Base-by-base conservation (phyloP, 2,329 filamentous ascomycete species). In the Aciculosporium take region DNA sequence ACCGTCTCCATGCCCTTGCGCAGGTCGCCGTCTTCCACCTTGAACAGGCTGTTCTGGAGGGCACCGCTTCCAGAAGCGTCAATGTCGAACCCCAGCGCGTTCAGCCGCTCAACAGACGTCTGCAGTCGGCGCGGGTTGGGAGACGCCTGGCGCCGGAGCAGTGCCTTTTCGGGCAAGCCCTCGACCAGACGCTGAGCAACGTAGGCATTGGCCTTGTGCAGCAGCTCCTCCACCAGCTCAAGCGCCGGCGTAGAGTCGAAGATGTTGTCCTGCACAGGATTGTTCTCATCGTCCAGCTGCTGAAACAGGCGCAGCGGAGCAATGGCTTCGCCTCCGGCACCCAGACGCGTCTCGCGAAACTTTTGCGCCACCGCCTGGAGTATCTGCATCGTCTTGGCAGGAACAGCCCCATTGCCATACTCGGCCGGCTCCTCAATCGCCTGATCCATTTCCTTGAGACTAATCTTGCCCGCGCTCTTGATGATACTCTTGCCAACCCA, bases 1-100 rank as follows among this genome's bases (percentile, higher is more conserved):
- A 96, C 68, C 2, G 89, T 95, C 70, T 98, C 91, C 84, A 98
- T 94, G 48, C 91, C 91, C 76, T 94, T 94, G 55, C 91, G 84
- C 48, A 95, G 70, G 50, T 94, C 86, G 28, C 76, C 64, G 59
- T 98, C 87, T 36, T 94, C 80, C 32, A 98, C 79, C 62, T 85
- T 84, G 74, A 95, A 96, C 37, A 98, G 69, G 59, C 89, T 94
- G 68, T 87, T 94, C 63, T 96, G 91, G 31, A 98, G 70, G 39
- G 81, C 79, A 40, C 88, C 88, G 55, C 89, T 95, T 71, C 84
- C 94, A 33, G 81, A 79, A 9, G 81, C 79, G 57, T 98, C 89
- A 37, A 96, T 82, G 29, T 89, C 82, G 58, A 88, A 93, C 34
- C 87, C 88, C 50, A 96, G 77, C 37, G 83, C 83, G 46, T 77